These are phyloP conservation scores for Aspergillus ruber DNA, from an alignment of 2,329 filamentous ascomycete genomes.

Conservation along the genomic window DNA sequence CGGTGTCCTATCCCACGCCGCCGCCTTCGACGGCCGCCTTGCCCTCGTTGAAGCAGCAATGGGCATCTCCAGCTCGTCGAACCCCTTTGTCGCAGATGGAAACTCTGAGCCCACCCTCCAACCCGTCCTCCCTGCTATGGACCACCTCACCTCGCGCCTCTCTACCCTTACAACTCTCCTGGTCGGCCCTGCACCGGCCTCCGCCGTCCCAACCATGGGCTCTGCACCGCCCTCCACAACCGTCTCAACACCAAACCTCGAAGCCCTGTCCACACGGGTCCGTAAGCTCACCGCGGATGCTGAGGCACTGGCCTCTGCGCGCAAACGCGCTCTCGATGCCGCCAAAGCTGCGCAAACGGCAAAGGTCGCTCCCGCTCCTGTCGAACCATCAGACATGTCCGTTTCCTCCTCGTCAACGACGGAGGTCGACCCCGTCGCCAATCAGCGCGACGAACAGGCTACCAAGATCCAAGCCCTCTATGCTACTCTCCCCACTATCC, in stretches of 20 bases:
- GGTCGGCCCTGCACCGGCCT: conserved; percentile 27
- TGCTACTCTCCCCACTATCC: conserved; percentile 79
- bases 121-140: conserved; percentile 75
- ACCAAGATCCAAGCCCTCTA: conserved; percentile 90
- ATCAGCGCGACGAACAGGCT: conserved; percentile 57
- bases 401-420: conserved; percentile 33
- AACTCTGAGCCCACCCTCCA: conserved; percentile 48
- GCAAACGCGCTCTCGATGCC: conserved; percentile 37
- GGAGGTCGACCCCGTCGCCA: conserved; percentile 48
- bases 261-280: conserved; percentile 38
- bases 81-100: conserved; percentile 43
- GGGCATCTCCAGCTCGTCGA: conserved; percentile 65
- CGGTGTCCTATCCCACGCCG: conserved; percentile 65
- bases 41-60: conserved; percentile 71
- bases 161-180: conserved; percentile 57
- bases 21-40: conserved; percentile 81
- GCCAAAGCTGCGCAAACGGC: conserved; percentile 37
- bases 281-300: conserved; percentile 40
- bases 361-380: conserved; percentile 26
- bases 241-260: conserved; percentile 37
- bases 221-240: conserved; percentile 17
- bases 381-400: conserved; percentile 21
- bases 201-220: conserved; percentile 16
- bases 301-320: conserved; percentile 37
- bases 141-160: conserved; percentile 74